These are phyloP conservation scores for Pleurotus giganteus DNA, from an alignment of 768 basidiomycete species.

Conservation along the genomic window DNA sequence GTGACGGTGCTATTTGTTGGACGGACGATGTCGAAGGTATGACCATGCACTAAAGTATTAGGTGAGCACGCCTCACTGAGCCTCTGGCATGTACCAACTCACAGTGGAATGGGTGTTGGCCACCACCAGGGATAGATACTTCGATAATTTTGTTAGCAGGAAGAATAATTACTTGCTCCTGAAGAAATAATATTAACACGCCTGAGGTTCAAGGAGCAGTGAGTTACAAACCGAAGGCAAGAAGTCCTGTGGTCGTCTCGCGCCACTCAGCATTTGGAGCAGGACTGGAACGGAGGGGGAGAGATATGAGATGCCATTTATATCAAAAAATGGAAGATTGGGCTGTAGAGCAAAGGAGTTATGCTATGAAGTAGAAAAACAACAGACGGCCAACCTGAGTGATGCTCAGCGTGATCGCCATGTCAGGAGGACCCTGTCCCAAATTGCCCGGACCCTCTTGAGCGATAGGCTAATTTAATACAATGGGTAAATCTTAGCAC, in stretches of 20 bases:
- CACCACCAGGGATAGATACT: conserved; percentile 43
- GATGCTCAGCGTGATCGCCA: conserved; percentile 21
- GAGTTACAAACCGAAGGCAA: conserved; percentile 33
- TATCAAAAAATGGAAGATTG: conserved; percentile 29
- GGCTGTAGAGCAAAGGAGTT: conserved; percentile 15
- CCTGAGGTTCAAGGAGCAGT: background rate
- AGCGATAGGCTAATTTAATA: conserved; percentile 12
- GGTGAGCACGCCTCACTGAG: background rate
- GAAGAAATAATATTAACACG: background rate
- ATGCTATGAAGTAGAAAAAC: too few species aligned
- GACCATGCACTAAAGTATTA: conserved; percentile 29
- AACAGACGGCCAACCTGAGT: too few species aligned
- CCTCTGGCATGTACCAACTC: conserved; percentile 1
- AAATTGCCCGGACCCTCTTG: conserved; percentile 17
- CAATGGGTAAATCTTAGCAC: background rate
- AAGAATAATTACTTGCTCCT: conserved; percentile 26
- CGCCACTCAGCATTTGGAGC: conserved; percentile 52
- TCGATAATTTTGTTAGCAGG: conserved; percentile 46
- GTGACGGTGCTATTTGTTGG: conserved; percentile 19
- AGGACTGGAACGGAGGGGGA: conserved; percentile 46
- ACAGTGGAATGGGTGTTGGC: conserved; percentile 32
- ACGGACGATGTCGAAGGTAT: conserved; percentile 28
- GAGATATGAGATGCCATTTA: conserved; percentile 30
- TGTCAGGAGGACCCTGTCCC: conserved; percentile 19
- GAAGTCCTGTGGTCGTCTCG: conserved; percentile 40